These are phyloP conservation scores for Luffa aegyptiaca DNA, from an alignment of 306 rosid species.

Conservation along the genomic window DNA sequence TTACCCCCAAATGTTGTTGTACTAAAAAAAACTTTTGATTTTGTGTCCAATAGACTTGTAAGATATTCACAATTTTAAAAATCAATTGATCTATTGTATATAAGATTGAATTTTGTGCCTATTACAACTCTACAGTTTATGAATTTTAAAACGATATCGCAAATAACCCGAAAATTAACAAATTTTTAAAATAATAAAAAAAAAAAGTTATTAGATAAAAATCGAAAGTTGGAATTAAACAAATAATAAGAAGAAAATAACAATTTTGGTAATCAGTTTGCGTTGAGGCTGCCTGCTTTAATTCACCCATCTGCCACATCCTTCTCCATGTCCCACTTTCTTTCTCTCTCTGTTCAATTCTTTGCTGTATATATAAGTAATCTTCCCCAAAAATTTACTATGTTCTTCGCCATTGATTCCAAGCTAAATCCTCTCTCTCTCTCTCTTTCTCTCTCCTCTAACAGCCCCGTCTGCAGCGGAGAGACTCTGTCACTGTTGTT, in stretches of 20 bases:
- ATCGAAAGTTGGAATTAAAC: too few relatives aligned
- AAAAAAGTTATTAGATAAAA: too few relatives aligned
- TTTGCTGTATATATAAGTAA: conserved; percentile 2
- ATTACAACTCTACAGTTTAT: too few relatives aligned
- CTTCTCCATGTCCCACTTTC: background rate
- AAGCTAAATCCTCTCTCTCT: background rate
- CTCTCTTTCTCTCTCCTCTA: conserved; percentile 7
- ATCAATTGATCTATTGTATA: too few relatives aligned
- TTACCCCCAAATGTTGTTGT: too few relatives aligned
- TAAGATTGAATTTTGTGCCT: too few relatives aligned
- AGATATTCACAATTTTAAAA: too few relatives aligned
- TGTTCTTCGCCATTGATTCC: conserved; percentile 12
- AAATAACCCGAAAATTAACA: too few relatives aligned
- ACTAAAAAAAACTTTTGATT: too few relatives aligned
- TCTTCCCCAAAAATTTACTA: background rate
- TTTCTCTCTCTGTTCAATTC: background rate
- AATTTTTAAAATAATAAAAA: too few relatives aligned
- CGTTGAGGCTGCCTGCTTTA: background rate
- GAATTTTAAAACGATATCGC: too few relatives aligned
- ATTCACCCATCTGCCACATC: conserved; percentile 2
- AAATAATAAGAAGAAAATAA: background rate
- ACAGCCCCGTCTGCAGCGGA: conserved; percentile 15
- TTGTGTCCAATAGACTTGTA: too few relatives aligned
- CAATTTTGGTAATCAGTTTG: background rate
- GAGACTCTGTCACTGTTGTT: background rate